These are phyloP conservation scores for Tylopilus sp. DNA, from an alignment of 1,284 basidiomycete genomes.

Conservation along the genomic window DNA sequence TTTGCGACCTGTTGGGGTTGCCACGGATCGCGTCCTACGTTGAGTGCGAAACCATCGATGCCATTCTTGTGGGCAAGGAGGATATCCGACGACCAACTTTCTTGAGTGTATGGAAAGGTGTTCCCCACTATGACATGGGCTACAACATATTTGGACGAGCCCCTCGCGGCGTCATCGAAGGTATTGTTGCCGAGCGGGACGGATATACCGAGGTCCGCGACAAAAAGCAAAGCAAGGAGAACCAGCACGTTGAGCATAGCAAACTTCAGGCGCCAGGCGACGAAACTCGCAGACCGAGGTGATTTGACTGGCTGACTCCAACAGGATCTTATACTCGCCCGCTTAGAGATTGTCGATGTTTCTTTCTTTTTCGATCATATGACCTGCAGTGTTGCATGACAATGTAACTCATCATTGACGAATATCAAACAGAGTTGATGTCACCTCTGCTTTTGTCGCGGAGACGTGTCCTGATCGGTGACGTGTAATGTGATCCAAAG, in stretches of 20 bases:
- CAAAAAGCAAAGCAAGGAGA: slow-evolving; percentile 15
- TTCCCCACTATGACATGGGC: slow-evolving; percentile 70
- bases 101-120: slow-evolving; percentile 53
- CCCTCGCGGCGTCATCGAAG: slow-evolving; percentile 3
- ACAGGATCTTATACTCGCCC: slow-evolving; percentile 1
- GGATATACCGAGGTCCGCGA: slow-evolving; percentile 5
- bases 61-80: slow-evolving; percentile 51
- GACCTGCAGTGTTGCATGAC: not conserved
- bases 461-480: not conserved
- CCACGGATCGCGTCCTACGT: slow-evolving; percentile 64
- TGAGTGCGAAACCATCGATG: slow-evolving; percentile 66
- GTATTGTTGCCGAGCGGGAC: slow-evolving; percentile 16
- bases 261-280: slow-evolving; percentile 15
- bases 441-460: not conserved
- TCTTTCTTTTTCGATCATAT: not conserved
- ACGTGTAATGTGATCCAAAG: not conserved
- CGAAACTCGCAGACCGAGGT: not conserved
- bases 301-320: not conserved
- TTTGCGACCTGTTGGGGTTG: slow-evolving; percentile 58
- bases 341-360: slow-evolving; percentile 8
- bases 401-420: not conserved
- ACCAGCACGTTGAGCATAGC: slow-evolving; percentile 15
- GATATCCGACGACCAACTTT: slow-evolving; percentile 58
- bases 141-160: slow-evolving; percentile 49
- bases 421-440: not conserved